phyloP scores from a whole-genome alignment of 164 flowering plant genomes.

The Sedum album region DNA sequence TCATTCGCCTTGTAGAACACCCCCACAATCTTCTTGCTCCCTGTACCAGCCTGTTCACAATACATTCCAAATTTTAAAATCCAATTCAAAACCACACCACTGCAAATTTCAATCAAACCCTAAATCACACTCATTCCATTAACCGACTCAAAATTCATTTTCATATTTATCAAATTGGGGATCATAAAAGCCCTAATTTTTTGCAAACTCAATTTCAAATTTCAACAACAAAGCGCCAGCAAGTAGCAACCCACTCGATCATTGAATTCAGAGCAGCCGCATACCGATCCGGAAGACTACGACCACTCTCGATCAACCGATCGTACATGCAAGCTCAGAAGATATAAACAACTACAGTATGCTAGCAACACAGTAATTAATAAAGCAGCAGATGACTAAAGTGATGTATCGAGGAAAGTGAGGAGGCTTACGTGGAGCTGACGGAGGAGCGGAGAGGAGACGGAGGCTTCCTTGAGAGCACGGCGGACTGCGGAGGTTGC shows the following conservation, averaged over 20 bases:
- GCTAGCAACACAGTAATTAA: neutral
- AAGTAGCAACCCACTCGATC: too few species aligned
- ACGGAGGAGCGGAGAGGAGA: slow-evolving; percentile 23
- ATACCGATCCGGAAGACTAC: neutral
- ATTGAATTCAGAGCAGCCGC: neutral
- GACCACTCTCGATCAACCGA: neutral
- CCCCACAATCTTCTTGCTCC: slow-evolving; percentile 90
- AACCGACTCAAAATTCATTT: too few species aligned
- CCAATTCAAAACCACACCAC: neutral
- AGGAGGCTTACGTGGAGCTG: slow-evolving; percentile 39
- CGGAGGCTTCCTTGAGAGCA: slow-evolving; percentile 23
- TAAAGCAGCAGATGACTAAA: neutral
- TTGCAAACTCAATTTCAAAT: too few species aligned
- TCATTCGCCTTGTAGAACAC: slow-evolving; percentile 95
- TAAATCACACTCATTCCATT: neutral
- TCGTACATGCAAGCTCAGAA: neutral
- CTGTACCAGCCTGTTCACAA: slow-evolving; percentile 54
- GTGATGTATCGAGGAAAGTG: neutral
- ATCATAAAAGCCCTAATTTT: neutral
- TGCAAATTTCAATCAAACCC: neutral
- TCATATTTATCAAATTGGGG: neutral
- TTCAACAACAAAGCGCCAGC: too few species aligned
- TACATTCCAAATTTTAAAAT: neutral
- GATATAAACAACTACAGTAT: neutral
- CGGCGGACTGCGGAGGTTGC: slow-evolving; percentile 34